These are phyloP conservation scores for Crithidia expoeki DNA, from an alignment of 208 protist species.

Conservation along the genomic window DNA sequence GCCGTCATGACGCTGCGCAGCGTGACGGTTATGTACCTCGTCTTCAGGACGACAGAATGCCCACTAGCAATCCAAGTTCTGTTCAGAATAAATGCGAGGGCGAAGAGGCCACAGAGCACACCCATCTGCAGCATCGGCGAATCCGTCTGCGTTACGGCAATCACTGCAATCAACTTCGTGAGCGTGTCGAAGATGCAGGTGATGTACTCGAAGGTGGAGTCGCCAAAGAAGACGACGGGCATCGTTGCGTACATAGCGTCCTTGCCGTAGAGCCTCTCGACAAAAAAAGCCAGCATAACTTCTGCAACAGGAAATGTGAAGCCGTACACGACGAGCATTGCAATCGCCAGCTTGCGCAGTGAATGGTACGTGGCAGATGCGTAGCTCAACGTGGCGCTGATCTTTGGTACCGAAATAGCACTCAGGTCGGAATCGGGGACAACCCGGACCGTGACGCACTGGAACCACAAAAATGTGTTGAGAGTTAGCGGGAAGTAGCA, in stretches of 20 bases:
- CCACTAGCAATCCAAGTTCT: slow-evolving; percentile 16
- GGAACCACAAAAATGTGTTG: slow-evolving; percentile 30
- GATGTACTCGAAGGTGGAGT: slow-evolving; percentile 25
- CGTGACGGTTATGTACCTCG: neutral
- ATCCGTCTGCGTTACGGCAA: slow-evolving; percentile 13
- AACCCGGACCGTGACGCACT: slow-evolving; percentile 15
- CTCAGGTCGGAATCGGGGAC: neutral
- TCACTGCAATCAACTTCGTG: slow-evolving; percentile 11
- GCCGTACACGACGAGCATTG: slow-evolving; percentile 24
- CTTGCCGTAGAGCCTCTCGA: slow-evolving; percentile 23
- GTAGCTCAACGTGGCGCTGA: slow-evolving; percentile 15
- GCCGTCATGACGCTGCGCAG: slow-evolving; percentile 19
- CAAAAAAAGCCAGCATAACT: neutral
- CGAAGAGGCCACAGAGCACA: slow-evolving; percentile 19
- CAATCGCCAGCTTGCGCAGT: slow-evolving; percentile 23
- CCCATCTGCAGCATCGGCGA: slow-evolving; percentile 27
- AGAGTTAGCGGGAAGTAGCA: slow-evolving; percentile 24
- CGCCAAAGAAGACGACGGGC: slow-evolving; percentile 30
- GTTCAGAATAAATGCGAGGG: slow-evolving; percentile 7
- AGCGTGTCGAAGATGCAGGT: slow-evolving; percentile 10
- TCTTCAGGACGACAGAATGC: neutral
- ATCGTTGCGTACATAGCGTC: slow-evolving; percentile 31
- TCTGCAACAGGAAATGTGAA: neutral
- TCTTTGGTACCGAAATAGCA: neutral
- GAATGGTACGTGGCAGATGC: slow-evolving; percentile 7